A percentile compares a stretch with the other conserved stretches of the same genome.
Conservation (phyloP, 1,284 basidiomycete species). For the Kwoniella shivajii region DNA sequence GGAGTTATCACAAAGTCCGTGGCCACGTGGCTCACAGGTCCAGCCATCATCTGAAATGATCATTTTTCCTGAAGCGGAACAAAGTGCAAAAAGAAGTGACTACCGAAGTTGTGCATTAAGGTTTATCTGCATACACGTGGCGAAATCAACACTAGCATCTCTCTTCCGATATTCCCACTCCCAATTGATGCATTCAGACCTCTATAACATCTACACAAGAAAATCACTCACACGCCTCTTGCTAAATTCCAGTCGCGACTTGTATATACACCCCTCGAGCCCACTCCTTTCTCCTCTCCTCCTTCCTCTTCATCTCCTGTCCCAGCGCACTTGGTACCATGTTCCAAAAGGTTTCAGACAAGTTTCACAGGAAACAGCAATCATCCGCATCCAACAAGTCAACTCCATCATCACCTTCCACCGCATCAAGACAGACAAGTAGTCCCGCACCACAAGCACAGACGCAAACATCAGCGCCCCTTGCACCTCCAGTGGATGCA, state of each 20-base stretch:
- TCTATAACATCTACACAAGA: neutral
- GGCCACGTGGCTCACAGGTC: too few species aligned
- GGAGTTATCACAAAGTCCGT: too few species aligned
- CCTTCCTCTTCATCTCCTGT: neutral
- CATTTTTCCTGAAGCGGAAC: neutral
- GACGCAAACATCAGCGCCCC: slow-evolving; percentile 3
- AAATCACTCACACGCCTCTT: neutral
- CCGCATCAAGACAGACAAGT: slow-evolving; percentile 2
- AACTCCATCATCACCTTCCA: slow-evolving; percentile 12
- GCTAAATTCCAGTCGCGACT: neutral
- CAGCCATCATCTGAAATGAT: too few species aligned
- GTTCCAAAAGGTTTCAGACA: slow-evolving; percentile 52
- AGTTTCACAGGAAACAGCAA: slow-evolving; percentile 46
- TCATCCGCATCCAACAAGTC: slow-evolving; percentile 27
- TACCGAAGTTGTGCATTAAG: neutral
- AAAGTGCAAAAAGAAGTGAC: neutral
- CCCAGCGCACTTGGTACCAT: slow-evolving; percentile 18
- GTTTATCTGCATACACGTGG: neutral
- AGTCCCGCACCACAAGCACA: slow-evolving; percentile 3
- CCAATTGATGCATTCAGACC: neutral
- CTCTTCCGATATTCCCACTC: neutral
- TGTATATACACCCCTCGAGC: neutral
- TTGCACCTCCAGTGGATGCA: neutral
- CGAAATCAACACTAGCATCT: too few species aligned
- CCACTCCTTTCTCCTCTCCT: neutral